Conservation (phyloP, 2,329 filamentous ascomycete species). For the Pseudogymnoascus sp. region DNA sequence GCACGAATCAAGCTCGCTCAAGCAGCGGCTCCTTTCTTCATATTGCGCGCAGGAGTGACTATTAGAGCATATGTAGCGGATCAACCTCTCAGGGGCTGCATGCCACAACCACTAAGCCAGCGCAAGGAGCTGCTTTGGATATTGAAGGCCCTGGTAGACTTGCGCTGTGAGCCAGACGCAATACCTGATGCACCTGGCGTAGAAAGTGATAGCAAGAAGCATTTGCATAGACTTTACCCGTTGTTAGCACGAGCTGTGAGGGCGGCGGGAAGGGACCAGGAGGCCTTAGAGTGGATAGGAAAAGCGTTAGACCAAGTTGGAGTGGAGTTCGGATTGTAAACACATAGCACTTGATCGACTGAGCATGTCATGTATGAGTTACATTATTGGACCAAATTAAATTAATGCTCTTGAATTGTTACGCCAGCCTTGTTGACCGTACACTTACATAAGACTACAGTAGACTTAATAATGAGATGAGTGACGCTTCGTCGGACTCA, state of each 20-base stretch:
- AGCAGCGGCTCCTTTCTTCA: conserved; percentile 70
- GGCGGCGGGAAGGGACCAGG: conserved; percentile 53
- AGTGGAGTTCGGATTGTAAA: conserved; percentile 36
- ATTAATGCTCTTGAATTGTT: neutral
- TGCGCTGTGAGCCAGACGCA: conserved; percentile 62
- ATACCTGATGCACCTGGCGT: conserved; percentile 49
- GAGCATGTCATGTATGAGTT: neutral
- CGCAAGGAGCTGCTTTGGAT: conserved; percentile 69
- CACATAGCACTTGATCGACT: neutral
- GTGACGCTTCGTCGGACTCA: conserved; percentile 1
- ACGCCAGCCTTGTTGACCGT: neutral
- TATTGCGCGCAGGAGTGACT: conserved; percentile 71
- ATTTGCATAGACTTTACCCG: conserved; percentile 74
- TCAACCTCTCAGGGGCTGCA: conserved; percentile 77
- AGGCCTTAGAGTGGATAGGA: conserved; percentile 48
- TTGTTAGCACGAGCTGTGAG: conserved; percentile 57
- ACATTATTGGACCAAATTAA: neutral
- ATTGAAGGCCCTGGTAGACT: conserved; percentile 53
- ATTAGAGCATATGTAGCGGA: conserved; percentile 84
- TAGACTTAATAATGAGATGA: conserved; percentile 6
- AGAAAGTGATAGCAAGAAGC: conserved; percentile 56
- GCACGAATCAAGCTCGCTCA: conserved; percentile 48
- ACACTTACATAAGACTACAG: conserved; percentile 6
- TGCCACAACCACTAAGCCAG: conserved; percentile 80
- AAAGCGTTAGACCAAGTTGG: conserved; percentile 56